Conservation (phyloP, 192 early-diverging fungal genomes). For the Umbelopsis sp. region DNA sequence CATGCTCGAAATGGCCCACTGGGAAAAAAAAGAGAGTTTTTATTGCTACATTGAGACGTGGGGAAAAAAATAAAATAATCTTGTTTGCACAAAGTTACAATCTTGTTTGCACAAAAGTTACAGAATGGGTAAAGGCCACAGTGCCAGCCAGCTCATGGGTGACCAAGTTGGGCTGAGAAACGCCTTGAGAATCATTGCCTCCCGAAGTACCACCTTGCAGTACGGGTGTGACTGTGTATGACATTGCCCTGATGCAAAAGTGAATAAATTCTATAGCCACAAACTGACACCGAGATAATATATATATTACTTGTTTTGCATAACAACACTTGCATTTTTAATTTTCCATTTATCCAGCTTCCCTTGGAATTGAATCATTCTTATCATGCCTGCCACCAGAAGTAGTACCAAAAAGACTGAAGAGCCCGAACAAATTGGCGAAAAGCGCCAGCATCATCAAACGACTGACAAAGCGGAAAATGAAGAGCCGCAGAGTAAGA, state of each 20-base stretch:
- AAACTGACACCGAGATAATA: not conserved
- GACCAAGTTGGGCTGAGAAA: too few species aligned
- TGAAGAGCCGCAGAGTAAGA: not conserved
- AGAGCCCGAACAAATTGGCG: not conserved
- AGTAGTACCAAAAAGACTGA: not conserved
- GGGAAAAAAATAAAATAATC: too few species aligned
- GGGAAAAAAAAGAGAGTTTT: too few species aligned
- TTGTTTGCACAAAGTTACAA: too few species aligned
- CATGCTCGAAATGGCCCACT: too few species aligned
- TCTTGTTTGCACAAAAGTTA: too few species aligned
- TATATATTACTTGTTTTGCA: not conserved
- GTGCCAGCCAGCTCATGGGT: too few species aligned
- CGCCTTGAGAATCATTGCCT: not conserved
- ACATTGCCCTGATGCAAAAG: not conserved
- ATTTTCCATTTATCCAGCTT: not conserved
- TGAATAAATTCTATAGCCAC: too few species aligned
- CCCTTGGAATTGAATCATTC: not conserved
- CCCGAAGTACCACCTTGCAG: not conserved
- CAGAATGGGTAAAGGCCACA: too few species aligned
- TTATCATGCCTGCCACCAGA: slow-evolving; percentile 4
- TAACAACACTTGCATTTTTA: not conserved
- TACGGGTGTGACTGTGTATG: not conserved
- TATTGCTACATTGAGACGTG: too few species aligned
- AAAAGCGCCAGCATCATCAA: not conserved
- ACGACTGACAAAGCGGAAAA: not conserved